phyloP scores from a whole-genome alignment of 768 basidiomycete genomes.

The Lactifluus piperatus region DNA sequence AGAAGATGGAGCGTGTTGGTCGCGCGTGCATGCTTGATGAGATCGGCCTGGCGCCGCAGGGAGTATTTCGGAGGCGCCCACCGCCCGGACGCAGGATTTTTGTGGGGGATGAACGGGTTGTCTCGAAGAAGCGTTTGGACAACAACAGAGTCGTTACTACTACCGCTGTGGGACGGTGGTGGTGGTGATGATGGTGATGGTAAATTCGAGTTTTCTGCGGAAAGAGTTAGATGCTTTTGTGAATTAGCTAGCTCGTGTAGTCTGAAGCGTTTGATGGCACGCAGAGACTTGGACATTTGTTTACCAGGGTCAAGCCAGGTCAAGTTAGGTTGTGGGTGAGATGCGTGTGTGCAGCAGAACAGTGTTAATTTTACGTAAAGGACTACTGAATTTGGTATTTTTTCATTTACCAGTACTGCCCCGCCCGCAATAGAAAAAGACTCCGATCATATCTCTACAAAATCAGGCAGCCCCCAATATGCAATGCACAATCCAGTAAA shows the following conservation, averaged over 20 bases:
- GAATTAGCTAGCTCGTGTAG: constrained; percentile 35
- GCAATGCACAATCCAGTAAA: no score
- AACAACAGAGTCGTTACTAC: neutral
- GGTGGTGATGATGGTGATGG: constrained; percentile 24
- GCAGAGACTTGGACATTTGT: constrained; percentile 20
- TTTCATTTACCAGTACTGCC: no score
- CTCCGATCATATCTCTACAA: no score
- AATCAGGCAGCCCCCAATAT: no score
- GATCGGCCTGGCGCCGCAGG: constrained; percentile 65
- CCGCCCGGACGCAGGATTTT: constrained; percentile 48
- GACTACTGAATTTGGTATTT: no score
- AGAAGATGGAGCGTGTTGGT: constrained; percentile 47
- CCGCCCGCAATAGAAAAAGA: no score
- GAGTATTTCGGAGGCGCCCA: constrained; percentile 70
- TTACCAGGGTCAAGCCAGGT: no score
- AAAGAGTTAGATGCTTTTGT: constrained; percentile 27
- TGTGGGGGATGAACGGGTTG: constrained; percentile 67
- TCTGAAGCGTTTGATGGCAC: constrained; percentile 38
- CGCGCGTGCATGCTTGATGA: constrained; percentile 61
- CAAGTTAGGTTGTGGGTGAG: no score
- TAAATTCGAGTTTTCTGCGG: neutral
- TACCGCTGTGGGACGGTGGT: constrained; percentile 19
- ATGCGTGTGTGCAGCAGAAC: no score
- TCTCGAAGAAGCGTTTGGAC: constrained; percentile 9
- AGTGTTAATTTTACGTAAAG: constrained; percentile 8